Evolutionary conservation across 495 filamentous ascomycete genomes (phyloP), one percentile per base, ranked within the genome.

Genomic region (Thermochaetoides thermophila): DNA sequence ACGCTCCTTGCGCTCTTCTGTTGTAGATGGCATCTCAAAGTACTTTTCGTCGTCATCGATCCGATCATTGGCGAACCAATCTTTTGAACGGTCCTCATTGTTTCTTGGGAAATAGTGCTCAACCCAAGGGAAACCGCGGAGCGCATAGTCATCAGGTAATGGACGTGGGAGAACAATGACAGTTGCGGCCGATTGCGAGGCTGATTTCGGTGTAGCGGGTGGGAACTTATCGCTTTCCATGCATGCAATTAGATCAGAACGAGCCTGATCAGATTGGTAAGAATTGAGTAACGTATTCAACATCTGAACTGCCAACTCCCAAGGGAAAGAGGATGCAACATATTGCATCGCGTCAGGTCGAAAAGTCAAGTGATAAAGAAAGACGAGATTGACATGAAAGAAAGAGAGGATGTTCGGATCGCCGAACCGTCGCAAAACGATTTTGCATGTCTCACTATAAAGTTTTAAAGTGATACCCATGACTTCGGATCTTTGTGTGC

Each of bases 71-170:
- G 63, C 50, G 45, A 93, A 93, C 65, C 77, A 94, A 2, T 59
- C 50, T 1, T 59, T 40, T n/a, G n/a, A n/a, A n/a, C n/a, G n/a
- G n/a, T n/a, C n/a, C n/a, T n/a, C n/a, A n/a, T n/a, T n/a, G n/a
- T n/a, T n/a, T n/a, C n/a, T n/a, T 0, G 82, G 81, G 34, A 75
- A 89, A 36, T 84, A 81, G 7, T 56, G 48, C 26, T 73, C 65
- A 3, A 68, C 70, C 73, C 78, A 93, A 3, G 76, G 46, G 13
- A 86, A 68, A 0, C 86, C 89, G 4, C 78, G 69, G 34, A 92
- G 72, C 0, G 75, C 61, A 38, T 74, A 94, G 41, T 97, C 89
- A 40, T 95, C 89, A 0, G 83, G 76, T 0, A 94, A 49, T 4
- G 83, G 83, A n/a, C n/a, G n/a, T n/a, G n/a, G n/a, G n/a, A n/a